Percentiles rank a stretch among this genome's conserved stretches.
These are phyloP conservation scores for Elsinoe perseae DNA, from an alignment of 2,329 filamentous ascomycete species.

Conservation along the genomic window DNA sequence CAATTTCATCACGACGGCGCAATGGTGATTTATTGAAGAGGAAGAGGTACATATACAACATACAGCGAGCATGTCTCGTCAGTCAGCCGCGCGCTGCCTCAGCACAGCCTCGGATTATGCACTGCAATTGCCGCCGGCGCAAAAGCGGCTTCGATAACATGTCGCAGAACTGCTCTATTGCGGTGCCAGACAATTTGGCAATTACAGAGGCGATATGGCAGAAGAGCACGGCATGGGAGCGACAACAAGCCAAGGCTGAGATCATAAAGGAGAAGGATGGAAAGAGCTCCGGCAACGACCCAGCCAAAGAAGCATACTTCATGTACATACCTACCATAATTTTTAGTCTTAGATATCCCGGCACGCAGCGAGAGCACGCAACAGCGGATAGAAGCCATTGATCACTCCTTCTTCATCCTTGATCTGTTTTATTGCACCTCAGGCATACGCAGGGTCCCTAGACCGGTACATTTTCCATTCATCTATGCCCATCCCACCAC, in stretches of 20 bases:
- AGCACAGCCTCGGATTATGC: no score
- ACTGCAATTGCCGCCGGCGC: no score
- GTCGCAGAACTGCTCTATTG: no score
- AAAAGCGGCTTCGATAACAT: no score
- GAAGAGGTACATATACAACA: not conserved
- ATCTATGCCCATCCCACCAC: not conserved
- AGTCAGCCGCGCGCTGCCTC: not conserved
- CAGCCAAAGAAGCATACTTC: not conserved
- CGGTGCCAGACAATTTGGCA: no score
- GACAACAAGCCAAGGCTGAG: no score
- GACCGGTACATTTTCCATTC: not conserved
- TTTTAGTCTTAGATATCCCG: slow-evolving; percentile 12
- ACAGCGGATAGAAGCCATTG: slow-evolving; percentile 5
- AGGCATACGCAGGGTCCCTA: not conserved
- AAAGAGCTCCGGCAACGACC: not conserved
- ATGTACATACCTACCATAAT: slow-evolving; percentile 14
- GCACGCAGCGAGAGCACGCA: not conserved
- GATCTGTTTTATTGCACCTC: no score
- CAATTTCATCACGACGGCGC: slow-evolving; percentile 13
- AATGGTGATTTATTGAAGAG: not conserved
- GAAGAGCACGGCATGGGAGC: no score
- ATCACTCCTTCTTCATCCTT: not conserved
- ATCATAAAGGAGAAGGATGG: not conserved
- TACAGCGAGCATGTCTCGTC: not conserved
- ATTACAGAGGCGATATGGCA: no score